A percentile compares a stretch with the other conserved stretches of the same genome.
phyloP scores from a whole-genome alignment of 2,329 filamentous ascomycete genomes.

The Fusarium bactridioides region DNA sequence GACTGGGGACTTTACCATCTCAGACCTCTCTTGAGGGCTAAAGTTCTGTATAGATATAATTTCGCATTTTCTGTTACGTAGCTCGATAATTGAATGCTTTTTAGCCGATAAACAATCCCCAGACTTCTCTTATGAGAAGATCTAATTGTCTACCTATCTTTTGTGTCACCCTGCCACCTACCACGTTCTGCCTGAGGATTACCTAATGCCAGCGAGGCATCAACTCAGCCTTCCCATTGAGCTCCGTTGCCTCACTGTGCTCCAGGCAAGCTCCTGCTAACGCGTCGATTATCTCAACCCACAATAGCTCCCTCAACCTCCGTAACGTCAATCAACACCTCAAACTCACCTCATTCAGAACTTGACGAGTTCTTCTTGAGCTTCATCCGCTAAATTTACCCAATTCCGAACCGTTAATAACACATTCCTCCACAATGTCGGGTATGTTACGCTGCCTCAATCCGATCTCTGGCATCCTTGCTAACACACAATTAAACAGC shows the following conservation, averaged over 20 bases:
- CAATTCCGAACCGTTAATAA: constrained; percentile 15
- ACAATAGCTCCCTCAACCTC: constrained; percentile 37
- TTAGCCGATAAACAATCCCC: background rate
- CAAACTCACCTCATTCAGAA: constrained; percentile 9
- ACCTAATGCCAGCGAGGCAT: constrained; percentile 38
- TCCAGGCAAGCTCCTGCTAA: constrained; percentile 60
- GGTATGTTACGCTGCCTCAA: constrained; percentile 46
- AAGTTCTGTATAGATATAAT: too few species aligned
- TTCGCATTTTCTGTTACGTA: too few species aligned
- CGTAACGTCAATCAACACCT: constrained; percentile 21
- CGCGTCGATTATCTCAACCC: constrained; percentile 49
- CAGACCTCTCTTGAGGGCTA: background rate
- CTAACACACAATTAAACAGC: constrained; percentile 45
- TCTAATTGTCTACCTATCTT: background rate
- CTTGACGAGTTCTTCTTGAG: constrained; percentile 19
- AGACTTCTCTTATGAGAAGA: background rate
- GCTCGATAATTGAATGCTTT: accelerated
- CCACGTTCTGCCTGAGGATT: constrained; percentile 45
- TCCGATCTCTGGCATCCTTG: constrained; percentile 20
- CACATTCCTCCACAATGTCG: constrained; percentile 57
- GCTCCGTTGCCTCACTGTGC: constrained; percentile 44
- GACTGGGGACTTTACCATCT: background rate
- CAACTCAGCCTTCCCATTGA: constrained; percentile 47
- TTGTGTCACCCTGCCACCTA: background rate
- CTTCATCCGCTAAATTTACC: constrained; percentile 8